These are phyloP conservation scores for Boletellus dicymbophilus DNA, from an alignment of 1,284 basidiomycete genomes.

Conservation along the genomic window DNA sequence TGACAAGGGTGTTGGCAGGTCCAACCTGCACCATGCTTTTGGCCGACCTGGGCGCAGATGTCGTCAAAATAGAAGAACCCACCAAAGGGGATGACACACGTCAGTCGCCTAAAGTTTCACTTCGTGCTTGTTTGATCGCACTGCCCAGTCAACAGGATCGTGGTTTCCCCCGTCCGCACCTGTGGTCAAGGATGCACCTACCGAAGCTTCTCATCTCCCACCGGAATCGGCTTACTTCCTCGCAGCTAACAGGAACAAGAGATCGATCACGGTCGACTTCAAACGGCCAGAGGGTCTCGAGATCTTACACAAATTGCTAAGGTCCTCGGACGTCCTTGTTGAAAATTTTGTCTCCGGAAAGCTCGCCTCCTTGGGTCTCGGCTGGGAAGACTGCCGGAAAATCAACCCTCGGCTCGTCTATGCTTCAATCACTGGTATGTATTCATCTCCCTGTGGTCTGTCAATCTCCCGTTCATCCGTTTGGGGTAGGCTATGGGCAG, in stretches of 20 bases:
- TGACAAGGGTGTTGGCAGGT: slow-evolving; percentile 88
- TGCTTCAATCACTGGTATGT: slow-evolving; percentile 80
- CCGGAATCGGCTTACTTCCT: slow-evolving; percentile 95
- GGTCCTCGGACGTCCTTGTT: slow-evolving; percentile 82
- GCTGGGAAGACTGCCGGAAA: slow-evolving; percentile 80
- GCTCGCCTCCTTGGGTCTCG: slow-evolving; percentile 81
- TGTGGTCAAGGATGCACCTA: slow-evolving; percentile 47
- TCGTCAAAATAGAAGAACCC: slow-evolving; percentile 88
- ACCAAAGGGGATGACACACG: slow-evolving; percentile 90
- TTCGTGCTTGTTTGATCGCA: slow-evolving; percentile 9
- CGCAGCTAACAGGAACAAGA: slow-evolving; percentile 87
- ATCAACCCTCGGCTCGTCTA: slow-evolving; percentile 88
- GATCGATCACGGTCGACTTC: slow-evolving; percentile 88
- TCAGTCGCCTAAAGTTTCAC: slow-evolving; percentile 35
- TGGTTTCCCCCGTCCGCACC: slow-evolving; percentile 84
- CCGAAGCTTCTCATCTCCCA: slow-evolving; percentile 68
- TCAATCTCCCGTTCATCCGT: slow-evolving; percentile 5
- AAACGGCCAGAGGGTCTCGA: slow-evolving; percentile 79
- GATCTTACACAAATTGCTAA: slow-evolving; percentile 75
- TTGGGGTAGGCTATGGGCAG: slow-evolving; percentile 81
- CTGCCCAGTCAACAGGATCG: slow-evolving; percentile 48
- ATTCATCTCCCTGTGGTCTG: background rate
- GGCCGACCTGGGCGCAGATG: slow-evolving; percentile 87
- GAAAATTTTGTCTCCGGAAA: slow-evolving; percentile 90
- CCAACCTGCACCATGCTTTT: slow-evolving; percentile 91